Conservation (phyloP, 2,329 filamentous ascomycete genomes). For the Bipolaris gigantea region DNA sequence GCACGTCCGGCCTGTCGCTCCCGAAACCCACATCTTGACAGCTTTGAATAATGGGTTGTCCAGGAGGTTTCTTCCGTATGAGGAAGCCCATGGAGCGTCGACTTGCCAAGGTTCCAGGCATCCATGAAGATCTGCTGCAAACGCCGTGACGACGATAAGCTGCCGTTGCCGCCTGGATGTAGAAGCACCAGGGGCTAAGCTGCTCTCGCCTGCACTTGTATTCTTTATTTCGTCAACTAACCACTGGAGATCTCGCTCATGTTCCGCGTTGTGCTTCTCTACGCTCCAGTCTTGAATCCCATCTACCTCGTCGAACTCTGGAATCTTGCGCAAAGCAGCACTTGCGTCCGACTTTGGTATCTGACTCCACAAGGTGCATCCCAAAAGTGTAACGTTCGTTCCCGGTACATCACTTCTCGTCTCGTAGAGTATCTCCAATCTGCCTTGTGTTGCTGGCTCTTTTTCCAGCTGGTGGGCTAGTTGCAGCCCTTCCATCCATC, state of each 20-base stretch:
- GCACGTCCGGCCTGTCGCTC: constrained; percentile 51
- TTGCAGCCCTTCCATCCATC: constrained; percentile 29
- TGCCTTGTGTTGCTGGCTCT: constrained; percentile 34
- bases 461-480: constrained; percentile 32
- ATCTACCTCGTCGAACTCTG: constrained; percentile 54
- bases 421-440: constrained; percentile 52
- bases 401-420: constrained; percentile 46
- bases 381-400: constrained; percentile 55
- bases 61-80: constrained; percentile 58
- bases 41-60: constrained; percentile 11
- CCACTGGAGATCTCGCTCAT: constrained; percentile 56
- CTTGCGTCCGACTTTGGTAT: constrained; percentile 48
- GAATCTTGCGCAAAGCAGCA: constrained; percentile 51
- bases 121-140: constrained; percentile 56
- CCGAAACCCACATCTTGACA: constrained; percentile 51
- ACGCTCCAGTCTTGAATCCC: constrained; percentile 57
- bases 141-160: constrained; percentile 60
- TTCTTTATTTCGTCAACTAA: constrained; percentile 47
- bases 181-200: constrained; percentile 4
- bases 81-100: constrained; percentile 52
- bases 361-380: constrained; percentile 61
- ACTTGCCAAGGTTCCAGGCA: constrained; percentile 56
- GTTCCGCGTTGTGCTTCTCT: constrained; percentile 53
- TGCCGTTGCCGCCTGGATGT: constrained; percentile 11
- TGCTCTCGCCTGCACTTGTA: constrained; percentile 12